Base-by-base conservation (phyloP, 345 rosid genomes). In the Brassica carinata region DNA sequence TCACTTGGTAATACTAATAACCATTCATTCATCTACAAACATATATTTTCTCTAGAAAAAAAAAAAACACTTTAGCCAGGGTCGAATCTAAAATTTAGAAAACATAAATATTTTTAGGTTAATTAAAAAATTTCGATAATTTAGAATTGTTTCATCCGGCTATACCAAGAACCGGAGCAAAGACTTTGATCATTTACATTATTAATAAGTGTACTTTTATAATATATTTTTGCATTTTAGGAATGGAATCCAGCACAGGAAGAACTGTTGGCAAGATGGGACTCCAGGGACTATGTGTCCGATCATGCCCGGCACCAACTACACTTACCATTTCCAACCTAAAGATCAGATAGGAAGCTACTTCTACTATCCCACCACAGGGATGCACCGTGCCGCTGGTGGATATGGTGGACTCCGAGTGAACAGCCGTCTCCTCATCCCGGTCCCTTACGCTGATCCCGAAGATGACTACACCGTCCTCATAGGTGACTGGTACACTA, bases 281-380 rank as follows among this genome's bases (percentile, higher is more conserved):
- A 58, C 84, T 5, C 75, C 70, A 0, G 98, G 96, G 5, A 92
- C 98, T 0, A 87, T 81, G 63, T 94, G 98, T 77, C 97, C 98
- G 0, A 89, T 92, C 72, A 75, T 48, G 1, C 92, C 97, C 0
- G 94, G 97, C 2, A 80, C 86, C 33, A 94, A 92, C 87, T 88
- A 0, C 85, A 92, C 98, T 3, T 94, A 88, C 84, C 85, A 82
- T n/a, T 92, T 90, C 85, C 98, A 93, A 73, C 93, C 90, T 8
- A 93, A 94, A 88, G 98, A 94, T 72, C 98, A 94, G 75, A 94
- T 94, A 19, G 96, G 96, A 4, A 91, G 94, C 86, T 91, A 85
- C 71, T 80, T 85, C 65, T 92, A 92, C 74, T 89, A 88, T 69
- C 94, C 93, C 0, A 73, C 78, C 77, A 86, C 86, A 2, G 86